Evolutionary conservation across 192 early-diverging fungal genomes (phyloP), one percentile per base, ranked within the genome.

Genomic region (Mortierella claussenii): DNA sequence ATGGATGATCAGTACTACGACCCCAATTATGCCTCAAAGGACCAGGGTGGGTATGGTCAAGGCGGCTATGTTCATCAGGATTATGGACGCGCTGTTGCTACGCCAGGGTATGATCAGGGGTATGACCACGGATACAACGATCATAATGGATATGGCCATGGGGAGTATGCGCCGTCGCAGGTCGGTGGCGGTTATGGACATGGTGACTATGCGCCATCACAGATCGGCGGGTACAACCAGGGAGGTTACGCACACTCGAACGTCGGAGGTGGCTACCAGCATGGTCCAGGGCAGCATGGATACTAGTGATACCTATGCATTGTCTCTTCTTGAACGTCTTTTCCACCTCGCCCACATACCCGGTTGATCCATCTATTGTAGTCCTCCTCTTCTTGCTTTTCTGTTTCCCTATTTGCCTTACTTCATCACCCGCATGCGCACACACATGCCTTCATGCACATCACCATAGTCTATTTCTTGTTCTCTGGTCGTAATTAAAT

Each of bases 1-100:
- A 8, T 34, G 4, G 52, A 76, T 27, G 64, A 76, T 23, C 69
- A 63, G 46, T 76, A 67, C 32, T 76, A 76, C n/a, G 73, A 67
- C 30, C 57, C 73, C 43, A 67, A 61, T 31, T 76, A 76, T 67
- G 57, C 70, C 43, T 27, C 33, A 36, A 60, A 76, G 30, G 64
- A 66, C 44, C 65, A 66, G 4, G 58, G 47, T 5, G 65, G 68
- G 13, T 69, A 68, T 23, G 17, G 26, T 27, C 36, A 52, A 15
- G 36, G 55, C 18, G 55, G 49, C 36, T 51, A 68, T 52, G 42
- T 48, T 40, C n/a, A 34, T 17, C 27, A 55, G n/a, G 45, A 51
- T 4, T 34, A 42, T 31, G 65, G 47, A 40, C 26, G 18, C 10
- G 54, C 33, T 21, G 63, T 37, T 7, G 36, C 36, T 7, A n/a